These are phyloP conservation scores for Fusarium phyllophilum DNA, from an alignment of 2,329 filamentous ascomycete genomes.

Conservation along the genomic window DNA sequence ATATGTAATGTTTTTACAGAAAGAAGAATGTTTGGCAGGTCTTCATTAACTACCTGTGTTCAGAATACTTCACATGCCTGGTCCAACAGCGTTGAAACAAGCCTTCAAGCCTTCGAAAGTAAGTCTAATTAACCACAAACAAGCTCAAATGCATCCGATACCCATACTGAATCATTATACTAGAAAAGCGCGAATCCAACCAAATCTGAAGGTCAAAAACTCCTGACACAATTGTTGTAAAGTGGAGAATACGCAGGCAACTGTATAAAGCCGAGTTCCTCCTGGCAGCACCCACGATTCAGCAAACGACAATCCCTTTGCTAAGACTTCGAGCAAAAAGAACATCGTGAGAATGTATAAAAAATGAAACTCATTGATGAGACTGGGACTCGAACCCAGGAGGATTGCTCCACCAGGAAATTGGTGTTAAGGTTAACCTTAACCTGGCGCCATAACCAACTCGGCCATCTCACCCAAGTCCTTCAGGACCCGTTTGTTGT, in stretches of 20 bases:
- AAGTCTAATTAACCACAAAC: conserved; percentile 6
- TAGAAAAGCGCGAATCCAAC: conserved; percentile 1
- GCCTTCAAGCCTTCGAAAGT: not conserved
- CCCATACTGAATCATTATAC: conserved; percentile 8
- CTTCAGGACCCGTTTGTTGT: conserved; percentile 33
- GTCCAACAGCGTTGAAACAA: not conserved
- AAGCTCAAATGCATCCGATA: not conserved
- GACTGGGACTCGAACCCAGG: conserved; percentile 44
- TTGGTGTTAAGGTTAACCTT: conserved; percentile 40
- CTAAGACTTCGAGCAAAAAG: conserved; percentile 1
- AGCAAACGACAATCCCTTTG: not conserved
- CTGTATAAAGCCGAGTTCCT: not conserved
- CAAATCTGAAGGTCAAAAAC: conserved; percentile 20
- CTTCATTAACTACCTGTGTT: not conserved
- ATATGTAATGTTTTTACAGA: not conserved
- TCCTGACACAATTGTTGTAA: conserved; percentile 16
- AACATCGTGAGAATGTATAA: conserved; percentile 5
- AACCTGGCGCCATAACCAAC: conserved; percentile 44
- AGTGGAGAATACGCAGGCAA: not conserved
- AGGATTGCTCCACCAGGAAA: conserved; percentile 44
- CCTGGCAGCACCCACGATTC: not conserved
- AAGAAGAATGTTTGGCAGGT: too few species aligned
- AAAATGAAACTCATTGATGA: conserved; percentile 35
- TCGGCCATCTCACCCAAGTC: conserved; percentile 41
- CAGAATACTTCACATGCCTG: not conserved